phyloP scores from a whole-genome alignment of 2,329 filamentous ascomycete species.

The Thelonectria blattea region DNA sequence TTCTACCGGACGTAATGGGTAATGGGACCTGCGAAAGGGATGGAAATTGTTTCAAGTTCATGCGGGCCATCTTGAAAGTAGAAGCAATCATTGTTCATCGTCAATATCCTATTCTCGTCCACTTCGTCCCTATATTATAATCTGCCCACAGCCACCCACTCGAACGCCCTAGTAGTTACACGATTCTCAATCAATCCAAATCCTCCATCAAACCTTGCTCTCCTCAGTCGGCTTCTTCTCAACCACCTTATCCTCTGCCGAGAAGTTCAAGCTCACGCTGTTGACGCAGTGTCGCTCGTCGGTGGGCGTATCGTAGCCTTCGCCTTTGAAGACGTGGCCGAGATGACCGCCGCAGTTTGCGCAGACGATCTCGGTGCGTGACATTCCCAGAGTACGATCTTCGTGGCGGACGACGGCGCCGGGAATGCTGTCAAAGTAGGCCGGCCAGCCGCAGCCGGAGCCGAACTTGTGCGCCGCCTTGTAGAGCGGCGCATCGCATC shows the following conservation, averaged over 20 bases:
- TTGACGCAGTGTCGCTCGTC: conserved; percentile 98
- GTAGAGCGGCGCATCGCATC: conserved; percentile 87
- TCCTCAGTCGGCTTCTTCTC: conserved; percentile 41
- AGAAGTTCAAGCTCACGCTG: conserved; percentile 87
- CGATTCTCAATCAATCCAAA: neutral
- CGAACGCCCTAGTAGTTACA: neutral
- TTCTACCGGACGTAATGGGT: too few relatives aligned
- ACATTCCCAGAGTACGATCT: conserved; percentile 81
- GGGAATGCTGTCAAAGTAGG: conserved; percentile 94
- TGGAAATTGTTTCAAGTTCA: too few relatives aligned
- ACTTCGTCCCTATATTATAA: neutral
- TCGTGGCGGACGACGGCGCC: conserved; percentile 85
- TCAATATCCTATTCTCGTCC: too few relatives aligned
- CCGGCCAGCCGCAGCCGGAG: conserved; percentile 96
- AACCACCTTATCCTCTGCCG: conserved; percentile 62
- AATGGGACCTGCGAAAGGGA: too few relatives aligned
- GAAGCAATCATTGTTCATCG: too few relatives aligned
- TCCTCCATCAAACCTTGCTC: conserved; percentile 43
- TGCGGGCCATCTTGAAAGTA: too few relatives aligned
- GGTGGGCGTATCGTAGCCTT: conserved; percentile 82
- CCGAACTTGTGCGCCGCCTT: conserved; percentile 94
- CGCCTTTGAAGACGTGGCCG: conserved; percentile 94
- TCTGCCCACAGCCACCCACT: neutral
- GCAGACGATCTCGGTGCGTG: conserved; percentile 91
- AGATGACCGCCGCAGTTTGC: conserved; percentile 92